These are phyloP conservation scores for Triangularia setosa DNA, from an alignment of 2,329 filamentous ascomycete genomes.

Conservation along the genomic window DNA sequence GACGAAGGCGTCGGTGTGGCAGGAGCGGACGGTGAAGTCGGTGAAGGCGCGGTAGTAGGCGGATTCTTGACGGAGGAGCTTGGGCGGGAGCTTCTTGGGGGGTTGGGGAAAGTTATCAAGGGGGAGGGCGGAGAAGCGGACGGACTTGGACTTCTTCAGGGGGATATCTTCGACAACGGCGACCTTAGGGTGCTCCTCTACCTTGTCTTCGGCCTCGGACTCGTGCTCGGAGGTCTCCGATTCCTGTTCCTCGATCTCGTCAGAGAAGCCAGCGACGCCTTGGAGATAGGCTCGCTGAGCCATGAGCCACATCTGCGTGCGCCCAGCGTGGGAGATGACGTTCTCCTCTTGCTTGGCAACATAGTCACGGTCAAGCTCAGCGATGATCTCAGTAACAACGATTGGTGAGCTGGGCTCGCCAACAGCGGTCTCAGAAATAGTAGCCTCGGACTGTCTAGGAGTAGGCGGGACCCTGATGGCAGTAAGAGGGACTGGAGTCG, in stretches of 20 bases:
- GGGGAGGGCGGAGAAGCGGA: conserved; percentile 62
- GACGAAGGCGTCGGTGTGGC: conserved; percentile 72
- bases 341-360: conserved; percentile 66
- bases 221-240: conserved; percentile 31
- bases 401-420: conserved; percentile 39
- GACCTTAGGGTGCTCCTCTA: conserved; percentile 29
- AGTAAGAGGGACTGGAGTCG: conserved; percentile 37
- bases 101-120: conserved; percentile 33
- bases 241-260: conserved; percentile 40
- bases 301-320: conserved; percentile 81
- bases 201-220: conserved; percentile 35
- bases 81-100: conserved; percentile 49
- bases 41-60: conserved; percentile 89
- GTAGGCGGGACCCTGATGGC: conserved; percentile 26
- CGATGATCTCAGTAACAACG: conserved; percentile 58
- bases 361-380: conserved; percentile 73
- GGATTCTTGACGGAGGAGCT: conserved; percentile 59
- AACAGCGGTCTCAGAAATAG: conserved; percentile 28
- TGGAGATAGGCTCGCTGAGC: conserved; percentile 76
- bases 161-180: conserved; percentile 12
- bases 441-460: conserved; percentile 24
- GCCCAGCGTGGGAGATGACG: conserved; percentile 71
- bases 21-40: conserved; percentile 63
- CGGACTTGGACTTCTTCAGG: conserved; percentile 61
- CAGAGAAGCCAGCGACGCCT: conserved; percentile 54